Evolutionary conservation across 352 stramenopile genomes (phyloP).

Genomic region (Phytopythium aichiense): DNA sequence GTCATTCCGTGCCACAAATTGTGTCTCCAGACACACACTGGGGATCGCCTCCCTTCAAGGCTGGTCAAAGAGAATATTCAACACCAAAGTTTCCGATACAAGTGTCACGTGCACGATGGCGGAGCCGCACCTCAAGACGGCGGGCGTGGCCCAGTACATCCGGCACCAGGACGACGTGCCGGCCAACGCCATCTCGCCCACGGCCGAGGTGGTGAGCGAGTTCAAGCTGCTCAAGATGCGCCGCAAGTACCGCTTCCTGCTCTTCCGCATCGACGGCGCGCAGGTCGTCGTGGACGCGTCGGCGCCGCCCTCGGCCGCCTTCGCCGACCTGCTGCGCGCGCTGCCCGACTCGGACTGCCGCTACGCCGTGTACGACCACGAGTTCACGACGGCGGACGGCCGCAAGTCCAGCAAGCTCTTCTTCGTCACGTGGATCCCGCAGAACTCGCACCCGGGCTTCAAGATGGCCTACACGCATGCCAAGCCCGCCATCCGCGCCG

Average conservation of each 20-base stretch:
- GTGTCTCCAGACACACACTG: neutral
- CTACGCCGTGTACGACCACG: slow-evolving; percentile 88
- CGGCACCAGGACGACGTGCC: slow-evolving; percentile 72
- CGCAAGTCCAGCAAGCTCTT: slow-evolving; percentile 87
- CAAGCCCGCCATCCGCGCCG: slow-evolving; percentile 73
- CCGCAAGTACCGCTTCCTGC: slow-evolving; percentile 78
- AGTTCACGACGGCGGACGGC: slow-evolving; percentile 67
- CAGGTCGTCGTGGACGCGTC: slow-evolving; percentile 61
- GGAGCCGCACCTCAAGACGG: slow-evolving; percentile 85
- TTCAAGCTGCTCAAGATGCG: slow-evolving; percentile 90
- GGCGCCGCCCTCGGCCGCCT: slow-evolving; percentile 42
- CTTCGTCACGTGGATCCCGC: slow-evolving; percentile 84
- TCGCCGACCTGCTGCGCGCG: slow-evolving; percentile 46
- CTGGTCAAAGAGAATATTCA: neutral
- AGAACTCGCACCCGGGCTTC: slow-evolving; percentile 73
- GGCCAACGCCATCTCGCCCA: slow-evolving; percentile 65
- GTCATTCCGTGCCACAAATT: neutral
- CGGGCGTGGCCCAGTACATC: slow-evolving; percentile 69
- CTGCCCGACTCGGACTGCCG: slow-evolving; percentile 81
- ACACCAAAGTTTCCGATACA: neutral
- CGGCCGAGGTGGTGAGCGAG: slow-evolving; percentile 46
- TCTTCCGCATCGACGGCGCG: slow-evolving; percentile 79
- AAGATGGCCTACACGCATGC: slow-evolving; percentile 90
- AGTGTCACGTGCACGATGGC: slow-evolving; percentile 29
- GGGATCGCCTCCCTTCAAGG: neutral